Conservation (phyloP, 2,329 filamentous ascomycete species). For the Truncatella angustata region DNA sequence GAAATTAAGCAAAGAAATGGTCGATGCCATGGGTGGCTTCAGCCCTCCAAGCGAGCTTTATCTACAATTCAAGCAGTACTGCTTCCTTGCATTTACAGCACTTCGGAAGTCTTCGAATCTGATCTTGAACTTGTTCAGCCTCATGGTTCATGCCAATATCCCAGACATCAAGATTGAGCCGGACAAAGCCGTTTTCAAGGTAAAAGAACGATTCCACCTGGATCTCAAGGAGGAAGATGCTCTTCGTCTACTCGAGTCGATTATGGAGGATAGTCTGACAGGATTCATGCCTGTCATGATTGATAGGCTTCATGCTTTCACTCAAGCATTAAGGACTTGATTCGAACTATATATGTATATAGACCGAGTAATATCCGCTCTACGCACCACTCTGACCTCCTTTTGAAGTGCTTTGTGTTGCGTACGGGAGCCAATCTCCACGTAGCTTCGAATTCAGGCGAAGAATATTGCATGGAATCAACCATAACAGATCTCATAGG, state of each 20-base stretch:
- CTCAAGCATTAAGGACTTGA: constrained; percentile 84
- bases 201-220: constrained; percentile 89
- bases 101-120: constrained; percentile 86
- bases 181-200: constrained; percentile 91
- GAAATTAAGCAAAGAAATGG: constrained; percentile 97
- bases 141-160: constrained; percentile 98
- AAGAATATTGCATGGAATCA: no score
- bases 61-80: constrained; percentile 88
- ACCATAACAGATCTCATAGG: no score
- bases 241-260: constrained; percentile 78
- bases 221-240: constrained; percentile 92
- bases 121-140: constrained; percentile 89
- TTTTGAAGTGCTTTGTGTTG: no score
- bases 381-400: no score
- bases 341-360: no score
- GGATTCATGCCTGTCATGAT: constrained; percentile 92
- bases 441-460: no score
- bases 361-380: no score
- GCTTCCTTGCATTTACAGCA: constrained; percentile 90
- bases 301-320: constrained; percentile 89
- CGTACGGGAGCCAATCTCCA: no score
- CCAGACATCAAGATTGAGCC: constrained; percentile 91
- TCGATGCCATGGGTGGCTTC: constrained; percentile 93
- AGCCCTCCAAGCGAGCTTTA: constrained; percentile 70
- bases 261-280: constrained; percentile 88